Evolutionary conservation across 2,329 filamentous ascomycete genomes (phyloP).

Genomic region (Botrytis fabae): DNA sequence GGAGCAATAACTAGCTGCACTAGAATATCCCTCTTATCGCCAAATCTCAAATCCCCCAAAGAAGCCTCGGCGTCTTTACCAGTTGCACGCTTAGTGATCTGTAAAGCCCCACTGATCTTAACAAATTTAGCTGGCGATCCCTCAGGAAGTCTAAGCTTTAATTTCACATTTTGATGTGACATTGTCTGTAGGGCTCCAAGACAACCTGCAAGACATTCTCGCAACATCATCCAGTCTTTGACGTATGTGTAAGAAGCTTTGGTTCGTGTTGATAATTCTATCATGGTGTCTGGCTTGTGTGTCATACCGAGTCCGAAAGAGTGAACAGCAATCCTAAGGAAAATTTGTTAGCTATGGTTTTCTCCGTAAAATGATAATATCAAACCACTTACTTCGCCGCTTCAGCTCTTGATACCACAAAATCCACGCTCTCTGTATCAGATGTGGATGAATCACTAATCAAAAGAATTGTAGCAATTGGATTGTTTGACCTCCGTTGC

Average conservation of each 20-base stretch:
- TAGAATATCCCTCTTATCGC: slow-evolving; percentile 89
- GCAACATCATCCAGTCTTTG: slow-evolving; percentile 99
- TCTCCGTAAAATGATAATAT: not conserved
- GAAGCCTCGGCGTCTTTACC: slow-evolving; percentile 92
- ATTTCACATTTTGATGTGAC: slow-evolving; percentile 97
- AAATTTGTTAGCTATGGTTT: slow-evolving; percentile 34
- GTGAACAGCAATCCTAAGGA: slow-evolving; percentile 78
- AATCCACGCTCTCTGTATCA: slow-evolving; percentile 93
- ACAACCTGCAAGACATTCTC: slow-evolving; percentile 92
- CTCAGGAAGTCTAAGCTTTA: slow-evolving; percentile 90
- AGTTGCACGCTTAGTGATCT: slow-evolving; percentile 94
- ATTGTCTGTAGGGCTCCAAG: slow-evolving; percentile 87
- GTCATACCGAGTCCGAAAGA: slow-evolving; percentile 96
- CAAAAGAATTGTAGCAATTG: slow-evolving; percentile 89
- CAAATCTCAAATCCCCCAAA: slow-evolving; percentile 88
- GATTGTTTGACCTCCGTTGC: slow-evolving; percentile 95
- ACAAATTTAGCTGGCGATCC: slow-evolving; percentile 97
- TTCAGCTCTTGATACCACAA: slow-evolving; percentile 93
- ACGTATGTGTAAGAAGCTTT: slow-evolving; percentile 98
- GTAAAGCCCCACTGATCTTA: slow-evolving; percentile 94
- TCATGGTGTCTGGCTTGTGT: slow-evolving; percentile 98
- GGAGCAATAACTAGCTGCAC: slow-evolving; percentile 92
- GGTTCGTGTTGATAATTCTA: slow-evolving; percentile 90
- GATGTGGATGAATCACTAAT: slow-evolving; percentile 97
- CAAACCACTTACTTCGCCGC: slow-evolving; percentile 76